Percentiles rank a stretch among this genome's conserved stretches.
Conservation (phyloP, 768 basidiomycete species). For the Lactarius pseudohatsudake region DNA sequence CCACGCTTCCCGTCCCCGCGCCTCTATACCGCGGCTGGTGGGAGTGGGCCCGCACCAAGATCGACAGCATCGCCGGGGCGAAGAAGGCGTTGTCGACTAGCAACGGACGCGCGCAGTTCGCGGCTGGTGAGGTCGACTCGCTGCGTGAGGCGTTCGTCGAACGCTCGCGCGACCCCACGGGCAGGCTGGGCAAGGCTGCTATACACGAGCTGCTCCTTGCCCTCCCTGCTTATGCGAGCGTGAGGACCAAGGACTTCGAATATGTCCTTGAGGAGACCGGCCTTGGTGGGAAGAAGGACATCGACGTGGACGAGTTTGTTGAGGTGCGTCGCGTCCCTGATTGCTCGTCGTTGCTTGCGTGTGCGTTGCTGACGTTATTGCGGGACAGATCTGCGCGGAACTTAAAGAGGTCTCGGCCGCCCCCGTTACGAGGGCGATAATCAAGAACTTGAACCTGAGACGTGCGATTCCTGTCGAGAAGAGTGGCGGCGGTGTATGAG, state of each 20-base stretch:
- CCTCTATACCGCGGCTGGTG: constrained; percentile 18
- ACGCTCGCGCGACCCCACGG: constrained; percentile 34
- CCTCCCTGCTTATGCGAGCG: constrained; percentile 54
- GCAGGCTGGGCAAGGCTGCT: constrained; percentile 42
- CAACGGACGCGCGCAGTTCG: constrained; percentile 55
- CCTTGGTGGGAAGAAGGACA: constrained; percentile 48
- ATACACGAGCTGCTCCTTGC: constrained; percentile 35
- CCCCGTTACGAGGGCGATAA: constrained; percentile 36
- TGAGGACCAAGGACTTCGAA: constrained; percentile 61
- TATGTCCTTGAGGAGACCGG: constrained; percentile 80
- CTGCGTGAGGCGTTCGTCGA: constrained; percentile 41
- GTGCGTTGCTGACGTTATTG: constrained; percentile 4
- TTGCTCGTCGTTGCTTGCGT: neutral
- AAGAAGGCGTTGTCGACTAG: constrained; percentile 25
- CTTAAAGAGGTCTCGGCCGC: constrained; percentile 64
- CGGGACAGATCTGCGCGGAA: constrained; percentile 63
- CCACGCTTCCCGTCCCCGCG: neutral
- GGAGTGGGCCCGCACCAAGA: constrained; percentile 14
- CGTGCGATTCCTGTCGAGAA: constrained; percentile 54
- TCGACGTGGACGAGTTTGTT: constrained; percentile 85
- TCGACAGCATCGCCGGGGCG: neutral
- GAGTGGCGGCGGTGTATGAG: constrained; percentile 51
- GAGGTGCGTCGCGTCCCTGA: constrained; percentile 54
- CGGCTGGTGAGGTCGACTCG: constrained; percentile 48
- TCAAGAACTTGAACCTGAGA: constrained; percentile 41